Base-by-base conservation (phyloP, 2,329 filamentous ascomycete genomes). In the Cladosporium sp. region DNA sequence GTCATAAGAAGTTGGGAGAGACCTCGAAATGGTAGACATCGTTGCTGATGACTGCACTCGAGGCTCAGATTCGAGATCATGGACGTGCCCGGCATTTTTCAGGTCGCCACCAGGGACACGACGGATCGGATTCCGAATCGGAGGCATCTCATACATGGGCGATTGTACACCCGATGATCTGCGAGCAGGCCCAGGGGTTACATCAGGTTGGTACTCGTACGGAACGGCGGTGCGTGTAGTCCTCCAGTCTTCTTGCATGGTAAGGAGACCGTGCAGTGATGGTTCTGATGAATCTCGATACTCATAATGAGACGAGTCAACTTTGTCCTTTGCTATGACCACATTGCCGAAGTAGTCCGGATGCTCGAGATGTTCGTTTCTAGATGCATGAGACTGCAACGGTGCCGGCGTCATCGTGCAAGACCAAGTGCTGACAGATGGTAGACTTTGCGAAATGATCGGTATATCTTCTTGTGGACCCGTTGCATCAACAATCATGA, bases 401-500 rank as follows among this genome's bases (percentile, higher is more conserved):
- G 73, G 69, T 44, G 69, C 64, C 4, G 73, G 72, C 44, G 71
- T 68, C 70, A 73, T 72, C 24, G 68, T 70, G 8, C 62, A 67
- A 1, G 72, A 64, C 70, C 67, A 71, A n/a, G 71, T 71, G 57
- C 68, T 72, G 7, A 73, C 66, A 11, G 74, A 73, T 34, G 72
- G 71, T 38, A 75, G 52, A 7, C 66, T 71, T 28, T 71, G 68
- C 21, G 69, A 67, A 51, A 70, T 69, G 57, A 68, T 67, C 5
- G 71, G 68, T 21, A 61, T 66, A 14, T 71, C n/a, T 55, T 71
- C 68, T 38, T 71, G 70, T 0, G 88, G 90, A 36, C 87, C 87
- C 66, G 85, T 87, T 69, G 86, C 85, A 71, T 96, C 92, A 41
- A 96, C 88, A 73, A 97, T 96, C 65, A 97, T 85, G 70, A 97